phyloP scores from a whole-genome alignment of 139 green algal genomes.

The Tetraselmis chui region DNA sequence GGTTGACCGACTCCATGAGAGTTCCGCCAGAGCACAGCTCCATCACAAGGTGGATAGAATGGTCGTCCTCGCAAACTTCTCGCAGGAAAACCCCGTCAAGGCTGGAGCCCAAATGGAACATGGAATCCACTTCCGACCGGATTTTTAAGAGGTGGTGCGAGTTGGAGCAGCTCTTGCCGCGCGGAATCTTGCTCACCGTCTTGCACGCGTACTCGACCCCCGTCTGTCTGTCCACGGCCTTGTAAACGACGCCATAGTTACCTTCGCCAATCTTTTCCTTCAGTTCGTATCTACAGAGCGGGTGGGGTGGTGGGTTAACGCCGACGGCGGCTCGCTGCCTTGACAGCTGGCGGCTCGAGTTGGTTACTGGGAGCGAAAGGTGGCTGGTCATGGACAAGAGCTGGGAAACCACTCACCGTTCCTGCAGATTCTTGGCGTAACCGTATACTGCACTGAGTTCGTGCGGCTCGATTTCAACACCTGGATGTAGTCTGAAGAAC shows the following conservation, averaged over 20 bases:
- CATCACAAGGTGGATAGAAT: slow-evolving; percentile 9
- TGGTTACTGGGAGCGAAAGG: no score
- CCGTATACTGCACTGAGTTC: not conserved
- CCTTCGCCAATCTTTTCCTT: slow-evolving; percentile 75
- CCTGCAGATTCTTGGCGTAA: not conserved
- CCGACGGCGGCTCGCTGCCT: not conserved
- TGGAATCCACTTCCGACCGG: slow-evolving; percentile 15
- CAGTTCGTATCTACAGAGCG: slow-evolving; percentile 46
- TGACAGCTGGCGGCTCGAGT: no score
- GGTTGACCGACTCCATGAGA: slow-evolving; percentile 1
- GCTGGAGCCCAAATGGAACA: slow-evolving; percentile 6
- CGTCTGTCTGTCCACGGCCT: slow-evolving; percentile 49
- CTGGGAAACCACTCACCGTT: not conserved
- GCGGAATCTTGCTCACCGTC: slow-evolving; percentile 9
- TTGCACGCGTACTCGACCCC: slow-evolving; percentile 15
- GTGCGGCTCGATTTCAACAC: not conserved
- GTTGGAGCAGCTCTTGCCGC: not conserved
- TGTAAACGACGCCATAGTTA: slow-evolving; percentile 81
- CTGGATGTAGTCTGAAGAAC: not conserved
- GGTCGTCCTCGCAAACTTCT: slow-evolving; percentile 7
- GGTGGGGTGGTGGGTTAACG: not conserved
- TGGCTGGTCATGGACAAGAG: not conserved
- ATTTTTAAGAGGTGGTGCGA: slow-evolving; percentile 15
- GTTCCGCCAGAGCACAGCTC: slow-evolving; percentile 11
- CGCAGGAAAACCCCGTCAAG: slow-evolving; percentile 13